A percentile compares a stretch with the other conserved stretches of the same genome.
Evolutionary conservation across 768 basidiomycete species (phyloP).

Genomic region (Amanita subjunquillea): DNA sequence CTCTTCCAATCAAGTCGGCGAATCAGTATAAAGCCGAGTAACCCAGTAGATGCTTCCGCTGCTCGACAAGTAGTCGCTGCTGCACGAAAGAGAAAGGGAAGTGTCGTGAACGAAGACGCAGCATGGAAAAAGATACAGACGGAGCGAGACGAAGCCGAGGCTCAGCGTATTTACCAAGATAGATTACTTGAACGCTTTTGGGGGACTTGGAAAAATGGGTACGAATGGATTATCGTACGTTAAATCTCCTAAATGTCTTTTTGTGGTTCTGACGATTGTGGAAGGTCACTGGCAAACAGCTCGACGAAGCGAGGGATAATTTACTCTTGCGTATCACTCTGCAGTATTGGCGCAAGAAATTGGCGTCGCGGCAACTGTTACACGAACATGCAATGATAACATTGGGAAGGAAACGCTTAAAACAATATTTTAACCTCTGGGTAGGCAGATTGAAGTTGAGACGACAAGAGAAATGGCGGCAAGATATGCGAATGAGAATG

Average conservation of each 20-base stretch:
- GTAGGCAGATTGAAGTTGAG: slow-evolving; percentile 39
- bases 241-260: slow-evolving; percentile 4
- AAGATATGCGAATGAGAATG: slow-evolving; percentile 67
- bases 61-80: slow-evolving; percentile 20
- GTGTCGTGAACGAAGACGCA: slow-evolving; percentile 56
- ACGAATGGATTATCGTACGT: slow-evolving; percentile 66
- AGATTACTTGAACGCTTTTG: slow-evolving; percentile 60
- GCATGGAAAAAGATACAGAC: slow-evolving; percentile 72
- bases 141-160: slow-evolving; percentile 59
- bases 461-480: slow-evolving; percentile 49
- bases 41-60: slow-evolving; percentile 11
- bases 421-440: slow-evolving; percentile 40
- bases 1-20: not conserved
- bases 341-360: slow-evolving; percentile 48
- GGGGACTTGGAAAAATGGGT: slow-evolving; percentile 66
- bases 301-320: slow-evolving; percentile 57
- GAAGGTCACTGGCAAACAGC: slow-evolving; percentile 68
- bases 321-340: slow-evolving; percentile 50
- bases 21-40: not conserved
- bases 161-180: slow-evolving; percentile 57
- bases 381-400: slow-evolving; percentile 31
- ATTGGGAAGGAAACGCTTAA: slow-evolving; percentile 34
- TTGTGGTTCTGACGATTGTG: slow-evolving; percentile 7
- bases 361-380: slow-evolving; percentile 24
- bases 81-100: slow-evolving; percentile 33